A percentile compares a stretch with the other conserved stretches of the same genome.
Evolutionary conservation across 1,284 basidiomycete genomes (phyloP).

Genomic region (Ustilago hordei): DNA sequence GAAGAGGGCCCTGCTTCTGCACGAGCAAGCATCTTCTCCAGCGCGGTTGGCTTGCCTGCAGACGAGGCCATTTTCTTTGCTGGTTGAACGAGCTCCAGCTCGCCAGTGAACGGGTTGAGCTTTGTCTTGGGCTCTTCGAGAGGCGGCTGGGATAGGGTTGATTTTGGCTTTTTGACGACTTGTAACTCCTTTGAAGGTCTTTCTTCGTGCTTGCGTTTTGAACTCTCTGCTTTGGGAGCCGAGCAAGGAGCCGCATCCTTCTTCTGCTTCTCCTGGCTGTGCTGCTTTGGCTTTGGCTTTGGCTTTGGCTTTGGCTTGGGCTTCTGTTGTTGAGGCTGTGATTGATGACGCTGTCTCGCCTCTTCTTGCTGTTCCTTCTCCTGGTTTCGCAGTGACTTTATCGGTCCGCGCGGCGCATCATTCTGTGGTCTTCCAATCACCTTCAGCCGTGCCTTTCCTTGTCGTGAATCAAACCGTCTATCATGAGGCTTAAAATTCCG

Average conservation of each 20-base stretch:
- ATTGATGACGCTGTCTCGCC: slow-evolving; percentile 8
- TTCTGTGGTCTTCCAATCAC: slow-evolving; percentile 30
- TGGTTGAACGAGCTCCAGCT: slow-evolving; percentile 24
- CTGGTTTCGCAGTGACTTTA: slow-evolving; percentile 46
- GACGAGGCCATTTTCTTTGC: slow-evolving; percentile 11
- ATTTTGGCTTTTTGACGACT: slow-evolving; percentile 38
- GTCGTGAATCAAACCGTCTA: slow-evolving; percentile 15
- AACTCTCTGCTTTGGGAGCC: neutral
- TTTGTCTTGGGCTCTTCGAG: slow-evolving; percentile 10
- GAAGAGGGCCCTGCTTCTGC: slow-evolving; percentile 30
- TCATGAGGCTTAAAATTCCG: slow-evolving; percentile 31
- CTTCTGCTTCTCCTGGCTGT: neutral
- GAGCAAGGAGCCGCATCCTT: neutral
- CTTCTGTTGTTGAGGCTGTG: slow-evolving; percentile 6
- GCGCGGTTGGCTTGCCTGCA: slow-evolving; percentile 29
- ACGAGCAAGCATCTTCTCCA: slow-evolving; percentile 45
- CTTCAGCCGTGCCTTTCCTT: slow-evolving; percentile 30
- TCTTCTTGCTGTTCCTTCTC: slow-evolving; percentile 37
- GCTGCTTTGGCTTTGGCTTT: slow-evolving; percentile 3
- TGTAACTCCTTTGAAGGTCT: slow-evolving; percentile 26
- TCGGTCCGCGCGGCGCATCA: slow-evolving; percentile 22
- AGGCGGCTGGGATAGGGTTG: neutral
- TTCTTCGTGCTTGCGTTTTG: slow-evolving; percentile 25
- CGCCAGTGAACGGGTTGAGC: slow-evolving; percentile 51
- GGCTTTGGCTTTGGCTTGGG: too few species aligned